These are phyloP conservation scores for Circinella minor DNA, from an alignment of 371 early-diverging fungal species.

Conservation along the genomic window DNA sequence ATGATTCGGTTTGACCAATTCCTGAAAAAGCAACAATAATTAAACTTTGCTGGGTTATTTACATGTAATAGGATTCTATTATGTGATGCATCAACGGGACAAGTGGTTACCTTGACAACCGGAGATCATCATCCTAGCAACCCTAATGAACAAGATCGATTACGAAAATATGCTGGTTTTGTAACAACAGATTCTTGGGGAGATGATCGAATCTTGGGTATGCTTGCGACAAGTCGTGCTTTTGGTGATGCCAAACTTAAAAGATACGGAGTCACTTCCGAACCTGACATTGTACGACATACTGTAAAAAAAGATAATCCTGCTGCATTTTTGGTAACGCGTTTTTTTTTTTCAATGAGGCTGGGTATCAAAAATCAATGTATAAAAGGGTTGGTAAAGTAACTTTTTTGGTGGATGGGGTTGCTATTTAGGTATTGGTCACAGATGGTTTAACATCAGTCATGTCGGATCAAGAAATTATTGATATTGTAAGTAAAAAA, in stretches of 20 bases:
- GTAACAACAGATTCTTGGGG: slow-evolving; percentile 79
- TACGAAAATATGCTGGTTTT: slow-evolving; percentile 66
- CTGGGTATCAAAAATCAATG: too few relatives aligned
- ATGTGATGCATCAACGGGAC: slow-evolving; percentile 60
- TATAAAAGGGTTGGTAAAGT: too few relatives aligned
- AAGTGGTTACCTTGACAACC: slow-evolving; percentile 56
- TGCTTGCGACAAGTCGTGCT: slow-evolving; percentile 74
- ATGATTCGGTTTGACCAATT: too few relatives aligned
- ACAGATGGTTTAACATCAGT: slow-evolving; percentile 80
- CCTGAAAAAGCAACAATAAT: too few relatives aligned
- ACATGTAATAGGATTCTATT: slow-evolving; percentile 41
- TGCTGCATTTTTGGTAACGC: slow-evolving; percentile 48
- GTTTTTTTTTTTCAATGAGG: background rate
- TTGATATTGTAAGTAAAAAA: slow-evolving; percentile 65
- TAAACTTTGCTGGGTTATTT: too few relatives aligned
- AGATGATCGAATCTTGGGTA: slow-evolving; percentile 74
- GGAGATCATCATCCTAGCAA: slow-evolving; percentile 71
- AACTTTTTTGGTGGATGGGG: too few relatives aligned
- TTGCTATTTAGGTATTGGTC: slow-evolving; percentile 48
- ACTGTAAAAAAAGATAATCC: slow-evolving; percentile 39
- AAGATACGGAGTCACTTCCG: slow-evolving; percentile 75
- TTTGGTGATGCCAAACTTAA: slow-evolving; percentile 78
- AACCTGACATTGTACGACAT: slow-evolving; percentile 69
- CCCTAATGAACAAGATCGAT: slow-evolving; percentile 56
- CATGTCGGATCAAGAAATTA: slow-evolving; percentile 80